Evolutionary conservation across 1,284 basidiomycete genomes (phyloP).

Genomic region (Anthracocystis setariae): DNA sequence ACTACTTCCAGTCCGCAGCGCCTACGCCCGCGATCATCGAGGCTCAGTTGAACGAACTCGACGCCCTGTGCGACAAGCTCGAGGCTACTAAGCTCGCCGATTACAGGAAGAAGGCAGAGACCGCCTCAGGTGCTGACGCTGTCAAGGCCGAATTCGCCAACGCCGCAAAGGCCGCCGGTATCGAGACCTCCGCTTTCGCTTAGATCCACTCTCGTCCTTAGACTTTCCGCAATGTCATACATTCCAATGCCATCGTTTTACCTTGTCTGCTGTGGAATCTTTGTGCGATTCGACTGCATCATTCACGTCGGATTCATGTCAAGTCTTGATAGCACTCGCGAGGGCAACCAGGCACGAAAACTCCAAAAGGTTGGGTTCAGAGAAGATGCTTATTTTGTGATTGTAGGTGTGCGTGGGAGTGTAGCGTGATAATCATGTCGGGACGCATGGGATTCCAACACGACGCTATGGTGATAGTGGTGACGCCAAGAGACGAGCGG

Average conservation of each 20-base stretch:
- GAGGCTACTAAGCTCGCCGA: slow-evolving; percentile 71
- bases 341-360: no score
- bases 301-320: no score
- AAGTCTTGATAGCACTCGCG: no score
- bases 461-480: slow-evolving; percentile 19
- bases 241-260: neutral
- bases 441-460: slow-evolving; percentile 2
- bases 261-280: no score
- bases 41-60: slow-evolving; percentile 72
- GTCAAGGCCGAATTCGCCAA: slow-evolving; percentile 70
- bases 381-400: slow-evolving; percentile 41
- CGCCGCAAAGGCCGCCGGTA: slow-evolving; percentile 69
- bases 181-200: slow-evolving; percentile 58
- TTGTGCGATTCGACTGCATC: no score
- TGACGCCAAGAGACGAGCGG: slow-evolving; percentile 8
- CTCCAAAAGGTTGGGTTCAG: slow-evolving; percentile 8
- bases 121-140: slow-evolving; percentile 57
- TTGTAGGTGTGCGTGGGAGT: no score
- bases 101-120: slow-evolving; percentile 71
- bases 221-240: no score
- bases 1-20: slow-evolving; percentile 72
- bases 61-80: slow-evolving; percentile 70
- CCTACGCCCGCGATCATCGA: slow-evolving; percentile 71
- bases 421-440: slow-evolving; percentile 8
- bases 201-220: slow-evolving; percentile 5